Evolutionary conservation across 352 stramenopile genomes (phyloP).

Genomic region (Plasmopara viticola): DNA sequence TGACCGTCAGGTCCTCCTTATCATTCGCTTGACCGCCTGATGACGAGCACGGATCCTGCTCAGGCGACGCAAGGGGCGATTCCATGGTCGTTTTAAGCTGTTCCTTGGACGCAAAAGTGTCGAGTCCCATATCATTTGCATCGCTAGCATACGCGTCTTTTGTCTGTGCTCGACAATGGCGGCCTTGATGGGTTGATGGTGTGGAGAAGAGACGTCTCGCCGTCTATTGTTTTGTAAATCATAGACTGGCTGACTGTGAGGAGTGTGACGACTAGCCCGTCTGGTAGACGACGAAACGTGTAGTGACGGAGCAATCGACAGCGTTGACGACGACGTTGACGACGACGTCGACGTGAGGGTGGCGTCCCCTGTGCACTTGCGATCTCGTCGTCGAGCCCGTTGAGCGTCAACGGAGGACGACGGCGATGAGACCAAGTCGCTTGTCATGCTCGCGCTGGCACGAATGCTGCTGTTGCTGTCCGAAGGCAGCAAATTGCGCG

Average conservation of each 20-base stretch:
- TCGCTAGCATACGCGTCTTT: slow-evolving; percentile 3
- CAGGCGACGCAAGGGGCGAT: slow-evolving; percentile 21
- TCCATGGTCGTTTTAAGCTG: slow-evolving; percentile 9
- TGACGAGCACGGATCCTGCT: slow-evolving; percentile 36
- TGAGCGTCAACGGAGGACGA: slow-evolving; percentile 12
- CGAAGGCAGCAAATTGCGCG: slow-evolving; percentile 26
- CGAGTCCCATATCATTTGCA: slow-evolving; percentile 26
- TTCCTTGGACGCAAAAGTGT: slow-evolving; percentile 43
- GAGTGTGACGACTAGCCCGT: slow-evolving; percentile 15
- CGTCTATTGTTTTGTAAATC: slow-evolving; percentile 10
- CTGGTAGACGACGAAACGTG: slow-evolving; percentile 14
- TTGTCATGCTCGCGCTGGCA: slow-evolving; percentile 18
- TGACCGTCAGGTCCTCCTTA: slow-evolving; percentile 26
- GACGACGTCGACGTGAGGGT: slow-evolving; percentile 25
- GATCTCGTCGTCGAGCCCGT: slow-evolving; percentile 9
- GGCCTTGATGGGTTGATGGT: slow-evolving; percentile 15
- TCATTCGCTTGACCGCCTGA: slow-evolving; percentile 42
- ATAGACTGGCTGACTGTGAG: slow-evolving; percentile 17
- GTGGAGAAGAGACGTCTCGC: slow-evolving; percentile 4
- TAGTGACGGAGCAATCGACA: slow-evolving; percentile 30
- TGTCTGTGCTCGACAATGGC: slow-evolving; percentile 9
- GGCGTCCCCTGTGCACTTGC: slow-evolving; percentile 24
- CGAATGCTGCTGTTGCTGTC: slow-evolving; percentile 11
- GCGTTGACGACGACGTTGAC: slow-evolving; percentile 11
- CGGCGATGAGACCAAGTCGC: slow-evolving; percentile 18